These are phyloP conservation scores for Loxodes magnus DNA, from an alignment of 73 alveolate species.

Conservation along the genomic window DNA sequence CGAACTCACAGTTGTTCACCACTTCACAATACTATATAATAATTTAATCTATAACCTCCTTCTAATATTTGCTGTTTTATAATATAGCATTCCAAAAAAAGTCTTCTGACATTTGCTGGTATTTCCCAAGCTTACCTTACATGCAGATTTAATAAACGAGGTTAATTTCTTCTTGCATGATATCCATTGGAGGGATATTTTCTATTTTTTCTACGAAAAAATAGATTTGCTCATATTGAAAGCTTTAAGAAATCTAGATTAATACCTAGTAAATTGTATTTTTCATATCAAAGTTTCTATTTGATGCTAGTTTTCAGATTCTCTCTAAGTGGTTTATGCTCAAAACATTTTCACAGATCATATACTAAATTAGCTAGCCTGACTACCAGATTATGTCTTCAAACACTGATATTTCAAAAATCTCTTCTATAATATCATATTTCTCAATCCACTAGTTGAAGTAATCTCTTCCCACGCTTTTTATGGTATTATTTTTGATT, in stretches of 20 bases:
- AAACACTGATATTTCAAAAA: constrained; percentile 40
- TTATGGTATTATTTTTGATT: constrained; percentile 18
- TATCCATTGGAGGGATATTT: constrained; percentile 23
- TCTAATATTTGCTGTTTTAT: too few relatives aligned
- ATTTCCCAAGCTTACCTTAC: too few relatives aligned
- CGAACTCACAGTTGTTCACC: background rate
- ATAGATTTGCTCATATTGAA: constrained; percentile 22
- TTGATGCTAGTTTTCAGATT: constrained; percentile 47
- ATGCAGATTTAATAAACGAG: constrained; percentile 36
- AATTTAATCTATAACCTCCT: constrained; percentile 1
- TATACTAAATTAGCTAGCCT: constrained; percentile 46
- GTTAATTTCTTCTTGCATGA: constrained; percentile 45
- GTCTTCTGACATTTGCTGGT: too few relatives aligned
- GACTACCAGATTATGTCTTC: constrained; percentile 62
- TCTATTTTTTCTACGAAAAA: constrained; percentile 27
- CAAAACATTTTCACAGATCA: constrained; percentile 38
- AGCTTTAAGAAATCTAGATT: constrained; percentile 23
- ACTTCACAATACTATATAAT: background rate
- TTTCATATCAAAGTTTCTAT: constrained; percentile 49
- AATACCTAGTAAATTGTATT: constrained; percentile 54
- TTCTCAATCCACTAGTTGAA: constrained; percentile 41
- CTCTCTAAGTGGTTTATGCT: constrained; percentile 31
- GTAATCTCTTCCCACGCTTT: constrained; percentile 7
- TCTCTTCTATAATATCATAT: constrained; percentile 36
- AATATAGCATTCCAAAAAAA: too few relatives aligned